Evolutionary conservation across 441 rosid species (phyloP), one percentile per base, ranked within the genome.

Genomic region (Melastoma candidum): DNA sequence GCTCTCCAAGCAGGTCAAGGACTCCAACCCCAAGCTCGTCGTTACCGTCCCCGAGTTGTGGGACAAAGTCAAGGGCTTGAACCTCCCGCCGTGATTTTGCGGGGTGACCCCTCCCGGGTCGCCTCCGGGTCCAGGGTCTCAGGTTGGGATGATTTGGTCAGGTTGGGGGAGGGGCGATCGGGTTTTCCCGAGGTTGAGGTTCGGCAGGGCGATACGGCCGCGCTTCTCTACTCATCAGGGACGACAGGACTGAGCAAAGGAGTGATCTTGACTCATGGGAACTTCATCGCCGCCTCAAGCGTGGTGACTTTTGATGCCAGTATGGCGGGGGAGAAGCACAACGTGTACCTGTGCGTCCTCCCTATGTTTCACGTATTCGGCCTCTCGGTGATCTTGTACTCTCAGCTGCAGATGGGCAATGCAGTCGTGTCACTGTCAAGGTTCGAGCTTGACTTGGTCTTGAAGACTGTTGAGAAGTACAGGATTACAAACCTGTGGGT

Each of bases 341-440:
- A 51, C 12, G 77, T 78, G 12, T 76, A 61, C 68, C 66, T 90
- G 48, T 87, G 90, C 47, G 71, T 76, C 46, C 71, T 90, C 66
- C 98, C 96, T 0, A 80, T 90, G 96, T 90, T 84, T 56, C 98
- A 85, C 68, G 84, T 85, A 13, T 90, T 81, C 67, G 97, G 93
- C 2, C 67, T 90, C 12, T 39, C 74, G 2, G 71, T 83, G 41
- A 48, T 87, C 11, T 0, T 50, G 0, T 85, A 78, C 43, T 32
- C 78, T 1, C 87, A 83, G 78, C 72, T 90, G 57, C 89, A 67
- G 69, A 72, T 36, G 57, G 97, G 97, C 10, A 78, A 55, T 41
- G 60, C 80, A 7, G 48, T 90, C 27, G 72, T 87, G 58, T 78
- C 86, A 0, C 71, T 87, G 88, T 77, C 63, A 6, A 87, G 63